Percentiles rank a stretch among this genome's conserved stretches.
These are phyloP conservation scores for Cyberlindnera xishuangbannaensis DNA, from an alignment of 805 yeast genomes.

Conservation along the genomic window DNA sequence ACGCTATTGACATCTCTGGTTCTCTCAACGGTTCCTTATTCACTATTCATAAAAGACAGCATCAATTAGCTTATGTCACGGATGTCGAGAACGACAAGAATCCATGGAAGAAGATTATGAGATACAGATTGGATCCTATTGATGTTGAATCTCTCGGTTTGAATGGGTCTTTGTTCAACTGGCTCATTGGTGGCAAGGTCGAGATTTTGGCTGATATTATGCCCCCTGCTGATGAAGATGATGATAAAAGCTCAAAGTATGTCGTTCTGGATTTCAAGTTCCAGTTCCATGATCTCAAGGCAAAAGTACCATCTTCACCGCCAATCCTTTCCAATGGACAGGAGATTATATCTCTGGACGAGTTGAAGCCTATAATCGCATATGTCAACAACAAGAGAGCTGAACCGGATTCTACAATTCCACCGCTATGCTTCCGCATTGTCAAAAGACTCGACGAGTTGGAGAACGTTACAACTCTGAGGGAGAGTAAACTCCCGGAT, in stretches of 20 bases:
- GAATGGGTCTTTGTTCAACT: slow-evolving; percentile 41
- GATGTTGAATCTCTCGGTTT: slow-evolving; percentile 32
- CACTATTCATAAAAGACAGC: slow-evolving; percentile 71
- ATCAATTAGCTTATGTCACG: slow-evolving; percentile 41
- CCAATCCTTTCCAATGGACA: slow-evolving; percentile 49
- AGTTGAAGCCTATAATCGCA: slow-evolving; percentile 54
- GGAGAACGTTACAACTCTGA: slow-evolving; percentile 32
- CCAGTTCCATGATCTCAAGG: slow-evolving; percentile 57
- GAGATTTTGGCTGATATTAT: slow-evolving; percentile 68
- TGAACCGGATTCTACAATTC: slow-evolving; percentile 23
- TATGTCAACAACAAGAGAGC: slow-evolving; percentile 47
- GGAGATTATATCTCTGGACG: slow-evolving; percentile 52
- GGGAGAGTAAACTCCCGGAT: slow-evolving; percentile 44
- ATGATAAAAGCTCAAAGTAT: slow-evolving; percentile 35
- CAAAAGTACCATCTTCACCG: slow-evolving; percentile 41
- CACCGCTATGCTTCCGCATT: slow-evolving; percentile 34
- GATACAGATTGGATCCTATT: slow-evolving; percentile 37
- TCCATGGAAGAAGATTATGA: slow-evolving; percentile 46
- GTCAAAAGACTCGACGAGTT: slow-evolving; percentile 41
- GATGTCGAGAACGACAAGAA: slow-evolving; percentile 31
- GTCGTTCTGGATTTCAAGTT: slow-evolving; percentile 64
- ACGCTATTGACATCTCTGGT: slow-evolving; percentile 67
- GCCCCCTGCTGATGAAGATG: slow-evolving; percentile 49
- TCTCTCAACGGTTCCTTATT: slow-evolving; percentile 70
- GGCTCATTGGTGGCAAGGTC: slow-evolving; percentile 68